Base-by-base conservation (phyloP, 2,329 filamentous ascomycete species). In the Claviceps humidiphila region DNA sequence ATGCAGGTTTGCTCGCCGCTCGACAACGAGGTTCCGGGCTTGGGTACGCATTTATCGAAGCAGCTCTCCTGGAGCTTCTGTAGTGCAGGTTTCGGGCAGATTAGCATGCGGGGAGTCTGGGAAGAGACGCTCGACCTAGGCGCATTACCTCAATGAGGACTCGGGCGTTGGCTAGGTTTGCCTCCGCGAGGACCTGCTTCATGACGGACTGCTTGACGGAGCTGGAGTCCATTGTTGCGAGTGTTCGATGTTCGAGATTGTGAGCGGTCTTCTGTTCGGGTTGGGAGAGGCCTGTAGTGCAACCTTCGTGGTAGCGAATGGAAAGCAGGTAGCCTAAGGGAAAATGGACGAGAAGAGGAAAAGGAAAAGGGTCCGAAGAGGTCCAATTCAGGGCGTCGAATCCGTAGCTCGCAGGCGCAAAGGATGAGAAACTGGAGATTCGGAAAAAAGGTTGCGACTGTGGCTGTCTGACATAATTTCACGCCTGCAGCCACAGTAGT, bases 1-100 rank as follows among this genome's bases (percentile, higher is more conserved):
- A 87, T 76, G 72, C 87, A 91, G 22, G 77, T 74, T 63, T 81
- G 74, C 67, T 91, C 87, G 68, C 76, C 69, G 68, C 75, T 78
- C 49, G 82, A 83, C 52, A 90, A 70, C 51, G 79, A 81, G 49
- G 74, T 67, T 53, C 84, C 82, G 51, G 87, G 84, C 63, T 84
- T 82, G 49, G 84, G 75, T 16, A 90, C 72, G 68, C 87, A 91
- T 66, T 81, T 82, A 47, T 87, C 80, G 72, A 89, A 91, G 74
- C 87, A 91, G 69, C 84, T 82, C 61, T 86, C 78, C 69, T 89
- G 87, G 68, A 90, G 77, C 79, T 87, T 89, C 84, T 89, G 54
- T 13, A 40, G 42, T 46, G 3, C 2, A 30, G 24, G 44, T 30
- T 34, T 34, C 20, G 20, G 8, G 43, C 41, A 47, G 46, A 46